phyloP scores from a whole-genome alignment of 495 filamentous ascomycete genomes.

The Trichoderma erinaceum region DNA sequence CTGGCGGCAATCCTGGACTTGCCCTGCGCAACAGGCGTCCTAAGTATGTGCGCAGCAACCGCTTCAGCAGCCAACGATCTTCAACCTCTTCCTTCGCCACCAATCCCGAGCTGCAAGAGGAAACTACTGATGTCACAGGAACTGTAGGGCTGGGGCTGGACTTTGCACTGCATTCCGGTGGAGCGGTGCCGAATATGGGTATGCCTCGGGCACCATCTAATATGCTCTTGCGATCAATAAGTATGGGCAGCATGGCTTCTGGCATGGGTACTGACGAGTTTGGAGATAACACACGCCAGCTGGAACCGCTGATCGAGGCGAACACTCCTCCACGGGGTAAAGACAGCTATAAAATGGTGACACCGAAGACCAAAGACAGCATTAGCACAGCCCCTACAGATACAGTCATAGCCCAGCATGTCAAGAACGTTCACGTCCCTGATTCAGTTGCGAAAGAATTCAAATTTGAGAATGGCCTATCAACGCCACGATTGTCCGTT shows the following conservation, averaged over 20 bases:
- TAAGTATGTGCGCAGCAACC: slow-evolving; percentile 59
- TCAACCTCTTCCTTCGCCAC: slow-evolving; percentile 70
- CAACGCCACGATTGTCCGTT: slow-evolving; percentile 44
- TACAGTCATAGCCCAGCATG: slow-evolving; percentile 80
- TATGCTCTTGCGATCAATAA: slow-evolving; percentile 69
- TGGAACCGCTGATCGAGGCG: slow-evolving; percentile 45
- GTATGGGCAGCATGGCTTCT: slow-evolving; percentile 92
- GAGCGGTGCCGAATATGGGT: slow-evolving; percentile 58
- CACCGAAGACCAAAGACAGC: slow-evolving; percentile 47
- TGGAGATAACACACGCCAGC: slow-evolving; percentile 50
- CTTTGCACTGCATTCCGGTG: slow-evolving; percentile 79
- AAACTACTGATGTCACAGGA: slow-evolving; percentile 55
- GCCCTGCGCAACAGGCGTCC: slow-evolving; percentile 48
- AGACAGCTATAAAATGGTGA: slow-evolving; percentile 25
- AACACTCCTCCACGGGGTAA: slow-evolving; percentile 27
- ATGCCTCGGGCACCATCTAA: slow-evolving; percentile 39
- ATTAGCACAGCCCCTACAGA: slow-evolving; percentile 62
- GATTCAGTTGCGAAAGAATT: slow-evolving; percentile 84
- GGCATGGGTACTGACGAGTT: slow-evolving; percentile 62
- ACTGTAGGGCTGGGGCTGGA: slow-evolving; percentile 66
- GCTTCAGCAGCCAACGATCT: slow-evolving; percentile 70
- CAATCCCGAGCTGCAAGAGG: slow-evolving; percentile 45
- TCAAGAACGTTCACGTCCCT: slow-evolving; percentile 82
- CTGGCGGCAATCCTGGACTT: slow-evolving; percentile 31
- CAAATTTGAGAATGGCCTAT: slow-evolving; percentile 50